Evolutionary conservation across 176 grass and related monocot genomes (phyloP).

Genomic region (Alloteropsis semialata): DNA sequence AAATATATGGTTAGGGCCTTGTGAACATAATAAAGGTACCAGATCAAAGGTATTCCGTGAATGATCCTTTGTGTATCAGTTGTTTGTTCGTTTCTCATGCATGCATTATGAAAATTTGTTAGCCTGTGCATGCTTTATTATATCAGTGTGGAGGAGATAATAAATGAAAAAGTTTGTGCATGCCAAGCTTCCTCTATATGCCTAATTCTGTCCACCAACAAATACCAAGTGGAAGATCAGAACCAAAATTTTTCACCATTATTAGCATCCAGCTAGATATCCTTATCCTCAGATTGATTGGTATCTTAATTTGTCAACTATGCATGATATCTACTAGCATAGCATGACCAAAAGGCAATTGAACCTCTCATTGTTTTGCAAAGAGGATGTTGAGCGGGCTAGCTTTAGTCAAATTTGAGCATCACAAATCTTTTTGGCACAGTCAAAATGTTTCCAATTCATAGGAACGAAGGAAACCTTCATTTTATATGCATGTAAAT

Average conservation of each 20-base stretch:
- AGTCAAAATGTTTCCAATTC: neutral
- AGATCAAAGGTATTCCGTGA: neutral
- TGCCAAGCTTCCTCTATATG: neutral
- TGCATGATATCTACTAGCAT: neutral
- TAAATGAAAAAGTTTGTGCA: neutral
- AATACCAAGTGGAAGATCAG: neutral
- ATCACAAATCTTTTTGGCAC: neutral
- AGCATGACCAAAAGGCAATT: neutral
- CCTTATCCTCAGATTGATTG: neutral
- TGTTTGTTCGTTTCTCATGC: neutral
- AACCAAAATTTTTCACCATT: neutral
- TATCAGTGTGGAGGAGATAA: neutral
- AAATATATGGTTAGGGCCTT: neutral
- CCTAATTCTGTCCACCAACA: neutral
- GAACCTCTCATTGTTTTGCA: neutral
- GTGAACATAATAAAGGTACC: neutral
- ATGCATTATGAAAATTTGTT: neutral
- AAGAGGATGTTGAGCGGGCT: neutral
- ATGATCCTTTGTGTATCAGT: neutral
- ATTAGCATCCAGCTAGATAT: neutral
- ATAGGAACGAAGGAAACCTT: neutral
- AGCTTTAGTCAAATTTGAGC: conserved; percentile 7
- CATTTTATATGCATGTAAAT: neutral
- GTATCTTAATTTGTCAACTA: conserved; percentile 6
- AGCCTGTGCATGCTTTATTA: neutral